Base-by-base conservation (phyloP, 306 rosid genomes). In the Ammopiptanthus mongolicus region DNA sequence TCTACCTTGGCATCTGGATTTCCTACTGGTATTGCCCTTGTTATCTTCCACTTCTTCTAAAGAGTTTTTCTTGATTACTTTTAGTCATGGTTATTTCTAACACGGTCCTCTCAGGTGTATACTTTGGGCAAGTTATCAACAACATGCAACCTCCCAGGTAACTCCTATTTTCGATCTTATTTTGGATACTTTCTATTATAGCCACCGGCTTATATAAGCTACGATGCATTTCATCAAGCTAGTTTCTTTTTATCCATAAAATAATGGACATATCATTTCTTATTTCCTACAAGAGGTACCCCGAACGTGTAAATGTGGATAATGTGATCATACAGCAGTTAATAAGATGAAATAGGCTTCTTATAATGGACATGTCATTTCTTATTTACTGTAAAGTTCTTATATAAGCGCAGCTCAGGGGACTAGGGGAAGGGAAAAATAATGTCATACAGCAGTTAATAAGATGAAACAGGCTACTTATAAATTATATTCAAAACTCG, bases 71-170 rank as follows among this genome's bases (percentile, higher is more conserved):
- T 6, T 64, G 63, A 21, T 62, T 48, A 15, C 2, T 31, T 73
- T 67, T 47, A n/a, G 15, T 71, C 75, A 71, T 72, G 62, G 8
- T 58, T 56, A 65, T 69, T 66, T 67, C 47, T 62, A 36, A 46
- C 70, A 74, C 66, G 53, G 77, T 77, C 68, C 29, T 85, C 60
- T 78, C 88, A 95, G 97, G 88, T 75, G 17, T 72, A 6, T 72
- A 71, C 81, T 75, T 44, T 75, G 92, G 85, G 71, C 93, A 80
- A 73, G 79, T 65, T 71, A 81, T 78, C 25, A 57, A 65, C n/a
- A 55, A 82, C 36, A 18, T 39, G 81, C 86, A 68, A 34, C 36
- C 58, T 61, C 18, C 74, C 13, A 85, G 95, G 97, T 95, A 87
- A 60, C 25, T 61, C 50, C 15, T 65, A 58, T 72, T 78, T 12